phyloP scores from a whole-genome alignment of 176 grass and related monocot species.

The Eremochloa ophiuroides region DNA sequence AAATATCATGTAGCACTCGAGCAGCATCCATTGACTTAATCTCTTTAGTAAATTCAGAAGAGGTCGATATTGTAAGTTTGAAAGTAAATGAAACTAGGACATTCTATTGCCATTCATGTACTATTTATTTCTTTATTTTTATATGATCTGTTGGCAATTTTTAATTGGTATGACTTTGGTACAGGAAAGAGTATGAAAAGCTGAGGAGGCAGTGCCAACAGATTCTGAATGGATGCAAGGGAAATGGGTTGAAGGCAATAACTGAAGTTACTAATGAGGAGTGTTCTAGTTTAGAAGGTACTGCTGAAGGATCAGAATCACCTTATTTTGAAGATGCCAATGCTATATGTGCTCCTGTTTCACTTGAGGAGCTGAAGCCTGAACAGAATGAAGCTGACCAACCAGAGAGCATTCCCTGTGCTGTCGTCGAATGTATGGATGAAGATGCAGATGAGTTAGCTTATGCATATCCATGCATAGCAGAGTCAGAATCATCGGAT shows the following conservation, averaged over 20 bases:
- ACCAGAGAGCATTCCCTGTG: slow-evolving; percentile 20
- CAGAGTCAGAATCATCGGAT: slow-evolving; percentile 78
- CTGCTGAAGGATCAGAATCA: slow-evolving; percentile 60
- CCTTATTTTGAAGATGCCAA: slow-evolving; percentile 50
- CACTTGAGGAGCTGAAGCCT: slow-evolving; percentile 46
- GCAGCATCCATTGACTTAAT: background rate
- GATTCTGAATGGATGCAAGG: slow-evolving; percentile 54
- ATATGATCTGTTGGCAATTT: background rate
- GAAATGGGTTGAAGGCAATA: slow-evolving; percentile 64
- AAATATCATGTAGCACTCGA: slow-evolving; percentile 6
- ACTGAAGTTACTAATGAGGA: slow-evolving; percentile 53
- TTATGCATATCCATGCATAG: slow-evolving; percentile 48
- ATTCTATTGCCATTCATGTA: background rate
- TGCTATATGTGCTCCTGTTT: slow-evolving; percentile 18
- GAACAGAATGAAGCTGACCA: slow-evolving; percentile 36
- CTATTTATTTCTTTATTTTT: background rate
- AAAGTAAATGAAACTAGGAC: background rate
- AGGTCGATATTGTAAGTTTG: background rate
- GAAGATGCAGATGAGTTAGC: slow-evolving; percentile 36
- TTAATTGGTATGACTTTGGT: slow-evolving; percentile 15
- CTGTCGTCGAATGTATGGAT: slow-evolving; percentile 23
- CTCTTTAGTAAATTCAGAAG: background rate
- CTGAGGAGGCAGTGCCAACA: slow-evolving; percentile 69
- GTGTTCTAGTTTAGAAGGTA: slow-evolving; percentile 39
- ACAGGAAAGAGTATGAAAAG: slow-evolving; percentile 98